phyloP scores from a whole-genome alignment of 495 filamentous ascomycete genomes.

The Corynascus novoguineensis region DNA sequence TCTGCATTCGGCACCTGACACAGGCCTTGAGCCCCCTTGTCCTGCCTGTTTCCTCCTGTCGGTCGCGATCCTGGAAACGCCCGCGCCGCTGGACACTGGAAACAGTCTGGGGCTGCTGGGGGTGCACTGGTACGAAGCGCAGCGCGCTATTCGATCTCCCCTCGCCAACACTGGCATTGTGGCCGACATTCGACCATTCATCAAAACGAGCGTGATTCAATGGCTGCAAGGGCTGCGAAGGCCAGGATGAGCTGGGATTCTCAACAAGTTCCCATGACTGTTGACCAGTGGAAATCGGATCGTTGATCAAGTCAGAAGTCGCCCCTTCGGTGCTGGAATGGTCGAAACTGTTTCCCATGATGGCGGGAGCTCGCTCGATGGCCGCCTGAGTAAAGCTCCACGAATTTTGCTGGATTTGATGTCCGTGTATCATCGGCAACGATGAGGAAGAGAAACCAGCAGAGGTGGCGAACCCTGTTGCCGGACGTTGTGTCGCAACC shows the following conservation, averaged over 20 bases:
- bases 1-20: constrained; percentile 23
- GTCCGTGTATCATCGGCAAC: not conserved
- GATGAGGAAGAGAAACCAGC: too few species aligned
- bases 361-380: not conserved
- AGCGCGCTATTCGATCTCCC: not conserved
- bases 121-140: not conserved
- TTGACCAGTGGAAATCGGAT: not conserved
- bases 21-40: constrained; percentile 20
- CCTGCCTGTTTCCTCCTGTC: constrained; percentile 12
- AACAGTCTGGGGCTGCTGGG: not conserved
- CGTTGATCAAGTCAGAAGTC: not conserved
- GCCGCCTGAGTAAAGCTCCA: not conserved
- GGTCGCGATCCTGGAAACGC: constrained; percentile 11
- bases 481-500: not conserved
- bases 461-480: not conserved
- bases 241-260: not conserved
- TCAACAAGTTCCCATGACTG: constrained; percentile 1
- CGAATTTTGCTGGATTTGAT: not conserved
- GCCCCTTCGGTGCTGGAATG: too few species aligned
- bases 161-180: not conserved
- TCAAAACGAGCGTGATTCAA: not conserved
- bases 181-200: not conserved
- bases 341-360: not conserved
- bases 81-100: not conserved
- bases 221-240: not conserved